Percentiles rank a stretch among this genome's conserved stretches.
Conservation (phyloP, 2,329 filamentous ascomycete species). For the Cucurbitaria berberidis region DNA sequence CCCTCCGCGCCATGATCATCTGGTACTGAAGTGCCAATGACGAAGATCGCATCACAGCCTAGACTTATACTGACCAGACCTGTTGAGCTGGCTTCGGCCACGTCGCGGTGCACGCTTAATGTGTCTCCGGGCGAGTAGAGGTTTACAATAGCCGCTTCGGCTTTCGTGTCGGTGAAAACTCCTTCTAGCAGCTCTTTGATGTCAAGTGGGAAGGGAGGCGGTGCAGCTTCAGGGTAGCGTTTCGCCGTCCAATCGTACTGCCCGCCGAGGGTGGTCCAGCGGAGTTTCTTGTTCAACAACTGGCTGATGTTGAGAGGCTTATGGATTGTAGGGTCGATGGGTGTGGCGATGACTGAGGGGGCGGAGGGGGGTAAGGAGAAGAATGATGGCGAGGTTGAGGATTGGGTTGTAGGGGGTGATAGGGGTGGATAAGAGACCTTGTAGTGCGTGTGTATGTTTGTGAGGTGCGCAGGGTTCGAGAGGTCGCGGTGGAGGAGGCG, state of each 20-base stretch:
- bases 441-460: slow-evolving; percentile 89
- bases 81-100: slow-evolving; percentile 80
- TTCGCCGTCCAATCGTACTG: slow-evolving; percentile 97
- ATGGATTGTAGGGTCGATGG: slow-evolving; percentile 76
- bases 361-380: slow-evolving; percentile 54
- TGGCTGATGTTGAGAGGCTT: slow-evolving; percentile 72
- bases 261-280: slow-evolving; percentile 93
- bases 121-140: slow-evolving; percentile 90
- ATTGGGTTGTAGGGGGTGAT: slow-evolving; percentile 31
- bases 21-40: slow-evolving; percentile 64
- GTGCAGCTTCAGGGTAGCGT: slow-evolving; percentile 71
- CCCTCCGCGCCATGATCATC: slow-evolving; percentile 12
- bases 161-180: slow-evolving; percentile 76
- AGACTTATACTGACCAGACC: slow-evolving; percentile 86
- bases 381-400: slow-evolving; percentile 56
- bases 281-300: slow-evolving; percentile 78
- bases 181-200: slow-evolving; percentile 69
- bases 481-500: slow-evolving; percentile 80
- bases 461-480: slow-evolving; percentile 74
- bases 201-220: slow-evolving; percentile 77
- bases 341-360: slow-evolving; percentile 45
- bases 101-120: slow-evolving; percentile 90
- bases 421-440: slow-evolving; percentile 68
- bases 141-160: slow-evolving; percentile 93
- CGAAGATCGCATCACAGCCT: slow-evolving; percentile 88